Base-by-base conservation (phyloP, 306 rosid species). In the Acacia melanoxylon region DNA sequence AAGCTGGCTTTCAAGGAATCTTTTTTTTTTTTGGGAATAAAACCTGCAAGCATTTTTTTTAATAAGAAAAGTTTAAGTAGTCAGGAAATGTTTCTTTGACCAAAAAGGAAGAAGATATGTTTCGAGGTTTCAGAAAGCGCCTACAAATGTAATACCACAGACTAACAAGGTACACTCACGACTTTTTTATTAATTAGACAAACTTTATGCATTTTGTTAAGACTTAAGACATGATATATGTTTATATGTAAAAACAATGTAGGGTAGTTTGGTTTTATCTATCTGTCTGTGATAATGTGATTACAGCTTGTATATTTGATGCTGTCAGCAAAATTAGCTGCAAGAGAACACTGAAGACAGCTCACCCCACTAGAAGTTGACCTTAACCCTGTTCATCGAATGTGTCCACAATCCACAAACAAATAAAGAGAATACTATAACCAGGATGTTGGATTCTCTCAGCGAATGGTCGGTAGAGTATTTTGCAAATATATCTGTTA, bases 361-460 rank as follows among this genome's bases (percentile, higher is more conserved):
- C 79, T 72, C 62, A 80, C 72, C 20, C 44, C 72, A 70, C 4
- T 40, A 76, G 69, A 76, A 75, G 88, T 80, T 82, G 88, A 85
- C 85, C 81, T 62, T 44, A 46, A 72, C 44, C 16, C 51, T 69
- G 46, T 84, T 17, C 81, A 72, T 85, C 67, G 79, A 85, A 82
- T 58, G 35, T 31, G 35, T 31, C 35, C 35, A 31, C 29, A 84
- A 14, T 41, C 73, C 49, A 67, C 46, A 67, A 15, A 6, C 2
- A 37, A 67, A 33, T 8, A 67, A 49, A 17, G 1, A 52, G 24
- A 5, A 31, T 33, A 3, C 22, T 12, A 8, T 6, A 35, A 37
- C 27, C 8, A 68, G 73, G 73, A 44, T 67, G 15, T 54, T 9
- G 45, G 68, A 67, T 79, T 22, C 68, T 8, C 61, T 10, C 29